A percentile compares a stretch with the other conserved stretches of the same genome.
Evolutionary conservation across 441 rosid genomes (phyloP).

Genomic region (Eugenia klotzschiana): DNA sequence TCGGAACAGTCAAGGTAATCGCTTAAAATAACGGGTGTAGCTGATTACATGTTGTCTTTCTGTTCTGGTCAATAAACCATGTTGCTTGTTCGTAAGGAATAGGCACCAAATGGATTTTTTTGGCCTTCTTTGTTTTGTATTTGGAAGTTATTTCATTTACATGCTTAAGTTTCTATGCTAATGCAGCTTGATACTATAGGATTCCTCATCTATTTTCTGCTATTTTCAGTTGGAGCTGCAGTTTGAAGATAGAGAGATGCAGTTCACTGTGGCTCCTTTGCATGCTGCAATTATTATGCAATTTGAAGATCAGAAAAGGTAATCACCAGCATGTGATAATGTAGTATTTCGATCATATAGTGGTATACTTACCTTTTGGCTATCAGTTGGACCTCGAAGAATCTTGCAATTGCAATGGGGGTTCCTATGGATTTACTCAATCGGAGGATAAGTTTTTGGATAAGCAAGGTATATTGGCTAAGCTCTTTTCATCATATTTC

Average conservation of each 20-base stretch:
- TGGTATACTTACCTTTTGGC: background rate
- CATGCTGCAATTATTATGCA: constrained; percentile 92
- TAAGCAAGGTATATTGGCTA: constrained; percentile 52
- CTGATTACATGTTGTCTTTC: background rate
- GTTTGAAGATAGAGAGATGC: constrained; percentile 73
- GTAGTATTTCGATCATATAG: background rate
- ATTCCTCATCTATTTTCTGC: background rate
- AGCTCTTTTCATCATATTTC: background rate
- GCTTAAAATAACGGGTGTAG: background rate
- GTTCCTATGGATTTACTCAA: constrained; percentile 58
- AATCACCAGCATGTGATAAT: background rate
- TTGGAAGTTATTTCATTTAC: background rate
- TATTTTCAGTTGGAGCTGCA: constrained; percentile 75
- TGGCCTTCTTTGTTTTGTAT: background rate
- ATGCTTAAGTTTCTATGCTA: background rate
- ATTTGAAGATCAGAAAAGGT: constrained; percentile 83
- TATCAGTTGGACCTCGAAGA: constrained; percentile 70
- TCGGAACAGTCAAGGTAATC: constrained; percentile 79
- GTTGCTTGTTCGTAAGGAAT: background rate
- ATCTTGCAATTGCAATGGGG: constrained; percentile 61
- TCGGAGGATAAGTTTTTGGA: constrained; percentile 79
- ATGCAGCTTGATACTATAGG: background rate
- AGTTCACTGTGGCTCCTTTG: constrained; percentile 70
- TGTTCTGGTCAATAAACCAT: background rate
- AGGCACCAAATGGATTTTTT: background rate